Evolutionary conservation across 2,329 filamentous ascomycete genomes (phyloP).

Genomic region (Calycina marina): DNA sequence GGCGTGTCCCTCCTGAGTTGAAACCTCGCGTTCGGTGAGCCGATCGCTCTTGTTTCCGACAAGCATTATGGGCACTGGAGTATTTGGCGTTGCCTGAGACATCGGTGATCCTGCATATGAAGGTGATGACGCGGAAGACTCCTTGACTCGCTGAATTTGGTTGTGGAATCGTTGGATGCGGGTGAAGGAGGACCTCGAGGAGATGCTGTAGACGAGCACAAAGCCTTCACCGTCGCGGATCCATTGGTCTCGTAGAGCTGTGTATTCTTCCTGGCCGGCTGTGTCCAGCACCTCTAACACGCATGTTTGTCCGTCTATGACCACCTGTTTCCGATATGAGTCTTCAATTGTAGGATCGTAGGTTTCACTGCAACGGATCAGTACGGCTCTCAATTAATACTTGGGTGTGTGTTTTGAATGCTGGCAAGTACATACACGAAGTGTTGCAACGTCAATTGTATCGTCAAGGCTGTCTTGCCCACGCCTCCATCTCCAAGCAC

Average conservation of each 20-base stretch:
- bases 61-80: conserved; percentile 81
- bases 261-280: conserved; percentile 96
- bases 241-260: conserved; percentile 92
- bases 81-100: conserved; percentile 32
- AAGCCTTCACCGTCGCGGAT: conserved; percentile 96
- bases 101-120: conserved; percentile 65
- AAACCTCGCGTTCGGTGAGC: conserved; percentile 90
- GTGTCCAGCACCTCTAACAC: conserved; percentile 98
- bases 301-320: conserved; percentile 89
- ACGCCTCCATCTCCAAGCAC: conserved; percentile 89
- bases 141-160: conserved; percentile 95
- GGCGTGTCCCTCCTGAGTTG: conserved; percentile 87
- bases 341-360: conserved; percentile 84
- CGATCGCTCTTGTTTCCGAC: conserved; percentile 98
- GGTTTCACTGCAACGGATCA: too few relatives aligned
- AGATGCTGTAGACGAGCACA: conserved; percentile 96
- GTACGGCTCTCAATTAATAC: background rate
- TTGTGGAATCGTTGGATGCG: conserved; percentile 93
- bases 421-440: conserved; percentile 63
- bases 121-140: conserved; percentile 64
- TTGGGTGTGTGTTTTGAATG: background rate
- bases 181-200: conserved; percentile 85
- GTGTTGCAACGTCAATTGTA: conserved; percentile 94
- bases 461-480: conserved; percentile 85
- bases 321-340: conserved; percentile 76